phyloP scores from a whole-genome alignment of 2,329 filamentous ascomycete species.

The Neopestalotiopsis rosae region DNA sequence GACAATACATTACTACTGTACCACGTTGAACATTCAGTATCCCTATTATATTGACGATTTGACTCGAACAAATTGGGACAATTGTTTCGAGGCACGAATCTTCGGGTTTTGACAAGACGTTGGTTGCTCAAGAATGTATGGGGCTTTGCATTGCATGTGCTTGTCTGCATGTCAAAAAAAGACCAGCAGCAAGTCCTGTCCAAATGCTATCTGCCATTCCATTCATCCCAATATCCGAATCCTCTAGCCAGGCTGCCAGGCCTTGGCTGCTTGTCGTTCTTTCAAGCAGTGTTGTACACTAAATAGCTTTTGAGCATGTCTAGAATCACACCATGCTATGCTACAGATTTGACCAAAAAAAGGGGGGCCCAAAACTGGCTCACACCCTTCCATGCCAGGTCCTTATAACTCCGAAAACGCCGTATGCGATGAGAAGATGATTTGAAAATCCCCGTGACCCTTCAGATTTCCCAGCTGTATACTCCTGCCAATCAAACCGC shows the following conservation, averaged over 20 bases:
- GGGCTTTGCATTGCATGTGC: background rate
- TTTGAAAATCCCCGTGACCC: constrained; percentile 12
- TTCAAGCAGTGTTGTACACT: constrained; percentile 7
- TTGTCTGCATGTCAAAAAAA: background rate
- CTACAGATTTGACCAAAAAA: background rate
- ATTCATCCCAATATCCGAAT: background rate
- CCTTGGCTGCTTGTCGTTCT: background rate
- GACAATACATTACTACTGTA: background rate
- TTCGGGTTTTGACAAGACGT: background rate
- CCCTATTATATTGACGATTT: too few species aligned
- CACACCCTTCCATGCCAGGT: constrained; percentile 5
- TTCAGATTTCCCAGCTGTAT: constrained; percentile 14
- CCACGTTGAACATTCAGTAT: too few species aligned
- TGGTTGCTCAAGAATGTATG: background rate
- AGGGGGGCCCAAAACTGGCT: background rate
- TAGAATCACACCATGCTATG: constrained; percentile 15
- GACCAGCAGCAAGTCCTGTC: background rate
- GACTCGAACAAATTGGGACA: too few species aligned
- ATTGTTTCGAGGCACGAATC: too few species aligned
- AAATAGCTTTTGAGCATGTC: constrained; percentile 8
- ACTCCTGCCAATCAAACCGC: constrained; percentile 17
- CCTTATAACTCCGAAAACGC: constrained; percentile 13
- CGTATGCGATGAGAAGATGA: constrained; percentile 16
- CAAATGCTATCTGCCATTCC: background rate
- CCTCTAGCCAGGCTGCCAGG: background rate